Conservation (phyloP, 2,329 filamentous ascomycete genomes). For the Capronia coronata region DNA sequence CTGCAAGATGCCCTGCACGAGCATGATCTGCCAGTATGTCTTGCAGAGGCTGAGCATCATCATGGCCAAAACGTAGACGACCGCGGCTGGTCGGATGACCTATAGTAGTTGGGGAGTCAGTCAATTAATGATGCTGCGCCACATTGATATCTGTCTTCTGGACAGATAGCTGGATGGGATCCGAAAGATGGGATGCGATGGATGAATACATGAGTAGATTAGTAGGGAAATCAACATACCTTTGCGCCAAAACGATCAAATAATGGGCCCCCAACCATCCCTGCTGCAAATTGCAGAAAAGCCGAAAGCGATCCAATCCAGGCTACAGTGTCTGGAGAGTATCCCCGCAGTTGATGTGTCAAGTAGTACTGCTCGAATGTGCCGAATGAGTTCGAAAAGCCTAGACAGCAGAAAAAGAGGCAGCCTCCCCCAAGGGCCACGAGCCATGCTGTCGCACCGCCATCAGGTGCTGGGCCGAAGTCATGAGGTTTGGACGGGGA, state of each 20-base stretch:
- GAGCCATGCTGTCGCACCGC: conserved; percentile 70
- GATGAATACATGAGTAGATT: too few relatives aligned
- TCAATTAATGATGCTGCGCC: too few relatives aligned
- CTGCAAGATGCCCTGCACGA: conserved; percentile 45
- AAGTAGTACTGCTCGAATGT: conserved; percentile 74
- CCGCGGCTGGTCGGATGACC: conserved; percentile 45
- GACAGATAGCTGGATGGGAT: too few relatives aligned
- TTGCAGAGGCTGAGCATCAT: conserved; percentile 35
- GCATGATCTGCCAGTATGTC: conserved; percentile 49
- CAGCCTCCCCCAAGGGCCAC: conserved; percentile 78
- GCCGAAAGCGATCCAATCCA: conserved; percentile 85
- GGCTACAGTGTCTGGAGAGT: conserved; percentile 64
- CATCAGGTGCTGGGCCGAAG: too few relatives aligned
- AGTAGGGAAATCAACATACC: too few relatives aligned
- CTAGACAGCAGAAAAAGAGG: conserved; percentile 65
- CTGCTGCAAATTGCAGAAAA: conserved; percentile 75
- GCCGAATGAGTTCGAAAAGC: conserved; percentile 38
- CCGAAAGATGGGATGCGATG: too few relatives aligned
- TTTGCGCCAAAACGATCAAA: conserved; percentile 55
- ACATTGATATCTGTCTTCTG: too few relatives aligned
- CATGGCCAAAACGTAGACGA: conserved; percentile 22
- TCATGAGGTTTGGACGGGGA: too few relatives aligned
- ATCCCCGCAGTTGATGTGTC: conserved; percentile 61
- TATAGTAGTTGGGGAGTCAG: too few relatives aligned
- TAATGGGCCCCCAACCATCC: conserved; percentile 76